These are phyloP conservation scores for Prosopis cineraria DNA, from an alignment of 306 rosid genomes.

Conservation along the genomic window DNA sequence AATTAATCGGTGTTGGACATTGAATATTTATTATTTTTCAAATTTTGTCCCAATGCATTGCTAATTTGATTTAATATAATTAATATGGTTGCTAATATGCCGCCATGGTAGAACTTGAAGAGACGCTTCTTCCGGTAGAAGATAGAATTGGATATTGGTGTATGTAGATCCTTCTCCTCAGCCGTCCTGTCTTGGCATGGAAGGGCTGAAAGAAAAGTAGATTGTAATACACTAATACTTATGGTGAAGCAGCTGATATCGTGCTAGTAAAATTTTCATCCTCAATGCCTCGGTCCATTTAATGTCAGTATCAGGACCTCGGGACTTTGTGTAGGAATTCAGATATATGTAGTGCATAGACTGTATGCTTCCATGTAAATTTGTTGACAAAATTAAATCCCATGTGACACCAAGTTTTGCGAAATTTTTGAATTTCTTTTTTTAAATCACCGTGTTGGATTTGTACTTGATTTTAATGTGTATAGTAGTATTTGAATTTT, in stretches of 20 bases:
- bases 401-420: not conserved
- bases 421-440: too few species aligned
- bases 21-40: not conserved
- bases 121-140: not conserved
- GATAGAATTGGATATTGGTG: constrained; percentile 23
- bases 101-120: not conserved
- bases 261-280: not conserved
- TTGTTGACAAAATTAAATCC: not conserved
- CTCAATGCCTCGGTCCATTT: not conserved
- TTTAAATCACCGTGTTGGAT: too few species aligned
- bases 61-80: constrained; percentile 23
- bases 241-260: not conserved
- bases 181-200: not conserved
- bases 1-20: not conserved
- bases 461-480: too few species aligned
- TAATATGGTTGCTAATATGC: constrained; percentile 19
- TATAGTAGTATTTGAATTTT: too few species aligned
- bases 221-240: not conserved
- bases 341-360: not conserved
- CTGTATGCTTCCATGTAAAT: not conserved
- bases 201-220: not conserved
- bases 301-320: not conserved
- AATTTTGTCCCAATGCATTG: constrained; percentile 27
- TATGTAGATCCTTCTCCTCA: constrained; percentile 20
- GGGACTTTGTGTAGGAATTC: not conserved